Conservation (phyloP, 768 basidiomycete species). For the Auriscalpium microsporum region DNA sequence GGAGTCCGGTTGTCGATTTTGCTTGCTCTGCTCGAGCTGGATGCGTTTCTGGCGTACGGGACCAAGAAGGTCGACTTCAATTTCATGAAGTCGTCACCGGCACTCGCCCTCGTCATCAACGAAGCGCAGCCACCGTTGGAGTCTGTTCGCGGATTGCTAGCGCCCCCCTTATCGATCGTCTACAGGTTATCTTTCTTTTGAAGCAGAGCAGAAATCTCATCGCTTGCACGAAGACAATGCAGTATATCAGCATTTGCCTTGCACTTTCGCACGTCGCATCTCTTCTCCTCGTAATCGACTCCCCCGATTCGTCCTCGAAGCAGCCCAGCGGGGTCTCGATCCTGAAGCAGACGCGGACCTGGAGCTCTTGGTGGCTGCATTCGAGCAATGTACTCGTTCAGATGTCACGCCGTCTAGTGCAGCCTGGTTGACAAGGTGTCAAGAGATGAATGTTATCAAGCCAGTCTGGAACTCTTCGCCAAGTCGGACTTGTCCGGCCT, state of each 20-base stretch:
- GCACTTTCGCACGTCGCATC: conserved; percentile 48
- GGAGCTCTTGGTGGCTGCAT: conserved; percentile 74
- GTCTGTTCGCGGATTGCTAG: conserved; percentile 59
- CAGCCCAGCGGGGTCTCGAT: conserved; percentile 48
- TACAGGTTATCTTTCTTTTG: conserved; percentile 74
- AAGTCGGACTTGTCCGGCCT: conserved; percentile 63
- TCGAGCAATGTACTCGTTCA: conserved; percentile 66
- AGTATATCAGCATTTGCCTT: conserved; percentile 55
- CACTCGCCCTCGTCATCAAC: conserved; percentile 59
- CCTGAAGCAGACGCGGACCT: conserved; percentile 71
- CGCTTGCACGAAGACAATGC: conserved; percentile 43
- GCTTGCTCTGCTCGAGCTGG: conserved; percentile 68
- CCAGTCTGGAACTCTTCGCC: conserved; percentile 65
- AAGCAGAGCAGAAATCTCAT: conserved; percentile 50
- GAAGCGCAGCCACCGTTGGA: conserved; percentile 64
- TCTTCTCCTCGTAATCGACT: conserved; percentile 60
- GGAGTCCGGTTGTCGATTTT: conserved; percentile 65
- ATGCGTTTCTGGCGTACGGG: conserved; percentile 59
- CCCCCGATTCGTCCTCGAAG: conserved; percentile 51
- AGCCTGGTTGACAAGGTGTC: conserved; percentile 72
- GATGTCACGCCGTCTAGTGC: conserved; percentile 63
- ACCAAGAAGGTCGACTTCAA: conserved; percentile 29
- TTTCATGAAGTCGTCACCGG: conserved; percentile 57
- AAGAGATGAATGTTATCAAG: conserved; percentile 71
- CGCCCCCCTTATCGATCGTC: conserved; percentile 64